A percentile compares a stretch with the other conserved stretches of the same genome.
Evolutionary conservation across 495 filamentous ascomycete species (phyloP).

Genomic region (Penicillium antarcticum): DNA sequence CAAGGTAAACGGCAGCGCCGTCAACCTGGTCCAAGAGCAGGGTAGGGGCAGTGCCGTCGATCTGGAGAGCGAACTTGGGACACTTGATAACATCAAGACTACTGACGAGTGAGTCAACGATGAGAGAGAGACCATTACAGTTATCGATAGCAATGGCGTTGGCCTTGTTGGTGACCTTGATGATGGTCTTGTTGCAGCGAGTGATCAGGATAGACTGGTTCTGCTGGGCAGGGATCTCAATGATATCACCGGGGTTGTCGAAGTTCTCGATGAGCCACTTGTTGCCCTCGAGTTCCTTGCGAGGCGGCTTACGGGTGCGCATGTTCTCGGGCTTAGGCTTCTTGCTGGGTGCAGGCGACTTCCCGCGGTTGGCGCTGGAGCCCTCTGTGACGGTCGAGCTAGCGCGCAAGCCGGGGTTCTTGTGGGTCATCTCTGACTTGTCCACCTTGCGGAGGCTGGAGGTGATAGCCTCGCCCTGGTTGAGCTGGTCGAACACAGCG

Average conservation of each 20-base stretch:
- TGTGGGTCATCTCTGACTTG: constrained; percentile 93
- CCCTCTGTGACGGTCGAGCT: constrained; percentile 60
- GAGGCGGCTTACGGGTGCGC: constrained; percentile 87
- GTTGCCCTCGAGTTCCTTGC: constrained; percentile 88
- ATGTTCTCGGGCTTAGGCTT: constrained; percentile 95
- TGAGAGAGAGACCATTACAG: constrained; percentile 74
- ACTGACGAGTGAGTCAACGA: constrained; percentile 86
- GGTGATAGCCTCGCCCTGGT: constrained; percentile 82
- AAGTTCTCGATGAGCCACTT: constrained; percentile 98
- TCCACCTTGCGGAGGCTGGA: constrained; percentile 88
- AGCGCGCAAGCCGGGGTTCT: constrained; percentile 88
- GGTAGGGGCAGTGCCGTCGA: constrained; percentile 79
- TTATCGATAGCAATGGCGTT: constrained; percentile 95
- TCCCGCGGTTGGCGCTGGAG: constrained; percentile 54
- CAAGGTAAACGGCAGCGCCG: constrained; percentile 80
- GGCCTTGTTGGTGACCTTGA: constrained; percentile 86
- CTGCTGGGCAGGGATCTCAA: constrained; percentile 75
- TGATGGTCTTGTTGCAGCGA: constrained; percentile 83
- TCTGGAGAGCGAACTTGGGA: constrained; percentile 86
- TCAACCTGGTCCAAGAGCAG: constrained; percentile 91
- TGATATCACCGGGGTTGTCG: constrained; percentile 66
- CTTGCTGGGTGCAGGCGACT: constrained; percentile 80
- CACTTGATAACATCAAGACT: constrained; percentile 92
- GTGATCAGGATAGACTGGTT: constrained; percentile 89
- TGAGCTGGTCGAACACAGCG: constrained; percentile 87